Percentiles rank a stretch among this genome's conserved stretches.
Conservation (phyloP, 1,284 basidiomycete species). For the Pyrrhoderma noxium region DNA sequence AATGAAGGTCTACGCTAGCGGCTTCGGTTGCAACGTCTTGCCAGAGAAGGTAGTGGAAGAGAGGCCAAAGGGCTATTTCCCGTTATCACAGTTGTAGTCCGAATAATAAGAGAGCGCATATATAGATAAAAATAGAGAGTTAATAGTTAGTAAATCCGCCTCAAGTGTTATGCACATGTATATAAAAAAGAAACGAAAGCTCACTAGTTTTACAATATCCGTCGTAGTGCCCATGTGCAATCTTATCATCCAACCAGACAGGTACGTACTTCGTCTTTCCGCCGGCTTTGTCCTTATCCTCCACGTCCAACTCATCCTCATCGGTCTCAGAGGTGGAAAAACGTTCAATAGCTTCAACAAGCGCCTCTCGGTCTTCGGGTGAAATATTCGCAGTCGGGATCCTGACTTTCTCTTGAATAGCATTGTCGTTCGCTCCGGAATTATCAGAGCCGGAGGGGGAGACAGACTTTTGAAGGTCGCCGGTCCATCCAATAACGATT, state of each 20-base stretch:
- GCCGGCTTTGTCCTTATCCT: constrained; percentile 17
- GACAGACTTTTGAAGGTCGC: constrained; percentile 59
- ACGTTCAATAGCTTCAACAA: constrained; percentile 50
- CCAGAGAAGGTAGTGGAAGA: constrained; percentile 98
- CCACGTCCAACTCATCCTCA: constrained; percentile 27
- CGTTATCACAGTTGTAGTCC: no score
- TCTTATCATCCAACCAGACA: constrained; percentile 87
- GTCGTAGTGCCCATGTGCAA: constrained; percentile 91
- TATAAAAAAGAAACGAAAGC: constrained; percentile 25
- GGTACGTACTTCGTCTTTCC: constrained; percentile 61
- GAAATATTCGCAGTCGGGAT: constrained; percentile 49
- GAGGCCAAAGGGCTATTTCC: constrained; percentile 82
- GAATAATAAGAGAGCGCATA: no score
- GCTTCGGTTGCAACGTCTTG: constrained; percentile 85
- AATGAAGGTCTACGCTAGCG: constrained; percentile 78
- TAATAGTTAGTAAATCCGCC: no score
- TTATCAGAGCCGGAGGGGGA: constrained; percentile 20
- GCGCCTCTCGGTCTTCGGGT: constrained; percentile 49
- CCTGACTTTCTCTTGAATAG: constrained; percentile 25
- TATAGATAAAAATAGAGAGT: no score
- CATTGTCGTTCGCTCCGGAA: no score
- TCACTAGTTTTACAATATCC: constrained; percentile 97
- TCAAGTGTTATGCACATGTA: no score
- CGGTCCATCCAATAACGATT: constrained; percentile 90
- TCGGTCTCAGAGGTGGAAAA: constrained; percentile 41